These are phyloP conservation scores for Ceriops zippeliana DNA, from an alignment of 345 rosid species.

Conservation along the genomic window DNA sequence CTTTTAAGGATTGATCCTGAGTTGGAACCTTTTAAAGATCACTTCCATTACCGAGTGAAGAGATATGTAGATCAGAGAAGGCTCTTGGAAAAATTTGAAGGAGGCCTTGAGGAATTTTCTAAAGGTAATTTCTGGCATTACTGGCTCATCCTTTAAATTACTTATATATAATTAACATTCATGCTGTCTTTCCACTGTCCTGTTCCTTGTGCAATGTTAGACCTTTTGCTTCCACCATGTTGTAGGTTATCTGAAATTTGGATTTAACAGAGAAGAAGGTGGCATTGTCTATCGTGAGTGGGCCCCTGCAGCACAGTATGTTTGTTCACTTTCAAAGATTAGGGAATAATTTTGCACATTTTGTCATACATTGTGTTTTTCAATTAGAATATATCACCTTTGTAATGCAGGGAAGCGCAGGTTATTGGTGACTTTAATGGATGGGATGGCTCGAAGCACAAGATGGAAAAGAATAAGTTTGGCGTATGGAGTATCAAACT, in stretches of 20 bases:
- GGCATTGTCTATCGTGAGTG: slow-evolving; percentile 66
- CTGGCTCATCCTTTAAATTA: neutral
- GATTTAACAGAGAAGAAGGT: slow-evolving; percentile 60
- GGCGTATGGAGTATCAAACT: slow-evolving; percentile 72
- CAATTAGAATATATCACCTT: slow-evolving; percentile 9
- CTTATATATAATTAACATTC: neutral
- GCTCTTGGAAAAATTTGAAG: slow-evolving; percentile 57
- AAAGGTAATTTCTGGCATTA: slow-evolving; percentile 39
- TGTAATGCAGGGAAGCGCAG: slow-evolving; percentile 60
- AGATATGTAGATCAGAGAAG: slow-evolving; percentile 49
- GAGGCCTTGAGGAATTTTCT: slow-evolving; percentile 66
- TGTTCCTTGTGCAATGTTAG: neutral
- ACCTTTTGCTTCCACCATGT: slow-evolving; percentile 12
- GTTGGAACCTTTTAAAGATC: slow-evolving; percentile 52
- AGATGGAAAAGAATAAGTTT: slow-evolving; percentile 65
- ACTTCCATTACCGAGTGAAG: slow-evolving; percentile 52
- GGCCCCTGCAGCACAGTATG: slow-evolving; percentile 87
- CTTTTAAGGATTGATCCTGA: slow-evolving; percentile 48
- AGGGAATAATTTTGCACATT: neutral
- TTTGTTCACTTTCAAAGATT: slow-evolving; percentile 13
- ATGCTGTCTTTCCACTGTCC: neutral
- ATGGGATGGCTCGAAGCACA: slow-evolving; percentile 73
- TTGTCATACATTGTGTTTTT: slow-evolving; percentile 12
- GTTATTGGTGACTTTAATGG: slow-evolving; percentile 76
- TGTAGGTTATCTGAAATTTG: slow-evolving; percentile 67